A percentile compares a stretch with the other conserved stretches of the same genome.
Evolutionary conservation across 2,329 filamentous ascomycete genomes (phyloP).

Genomic region (Akanthomyces uredinophilus): DNA sequence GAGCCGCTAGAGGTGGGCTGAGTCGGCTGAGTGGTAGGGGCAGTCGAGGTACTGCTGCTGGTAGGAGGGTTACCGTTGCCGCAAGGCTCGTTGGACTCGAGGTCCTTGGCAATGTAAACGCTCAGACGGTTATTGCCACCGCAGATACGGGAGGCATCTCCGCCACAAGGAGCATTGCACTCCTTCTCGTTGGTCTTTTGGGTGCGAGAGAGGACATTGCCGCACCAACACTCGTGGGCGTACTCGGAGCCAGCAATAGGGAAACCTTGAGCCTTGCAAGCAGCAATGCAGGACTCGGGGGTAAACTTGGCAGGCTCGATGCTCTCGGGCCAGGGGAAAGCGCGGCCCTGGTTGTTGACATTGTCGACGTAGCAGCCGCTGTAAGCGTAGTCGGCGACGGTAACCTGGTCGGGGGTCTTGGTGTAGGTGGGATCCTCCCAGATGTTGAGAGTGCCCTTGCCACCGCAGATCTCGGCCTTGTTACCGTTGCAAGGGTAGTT

Average conservation of each 20-base stretch:
- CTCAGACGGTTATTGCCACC: constrained; percentile 39
- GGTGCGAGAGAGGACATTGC: constrained; percentile 48
- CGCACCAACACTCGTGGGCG: constrained; percentile 45
- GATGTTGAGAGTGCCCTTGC: constrained; percentile 41
- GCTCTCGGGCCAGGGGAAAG: constrained; percentile 40
- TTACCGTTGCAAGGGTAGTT: constrained; percentile 50
- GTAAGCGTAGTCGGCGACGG: constrained; percentile 49
- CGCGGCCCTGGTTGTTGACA: constrained; percentile 32
- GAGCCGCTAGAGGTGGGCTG: neutral
- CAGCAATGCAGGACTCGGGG: constrained; percentile 36
- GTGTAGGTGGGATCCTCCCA: constrained; percentile 46
- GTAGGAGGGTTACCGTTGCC: constrained; percentile 28
- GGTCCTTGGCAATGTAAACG: constrained; percentile 43
- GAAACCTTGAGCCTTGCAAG: constrained; percentile 40
- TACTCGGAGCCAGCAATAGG: constrained; percentile 46
- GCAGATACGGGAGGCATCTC: constrained; percentile 37
- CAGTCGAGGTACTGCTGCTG: constrained; percentile 17
- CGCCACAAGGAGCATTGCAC: constrained; percentile 50
- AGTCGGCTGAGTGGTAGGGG: constrained; percentile 7
- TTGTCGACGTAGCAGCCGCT: constrained; percentile 57
- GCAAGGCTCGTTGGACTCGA: constrained; percentile 48
- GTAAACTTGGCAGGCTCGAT: constrained; percentile 35
- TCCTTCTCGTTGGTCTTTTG: constrained; percentile 29
- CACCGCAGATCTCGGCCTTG: constrained; percentile 42
- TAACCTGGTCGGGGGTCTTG: constrained; percentile 38